phyloP scores from a whole-genome alignment of 495 filamentous ascomycete genomes.

The Oidiodendron maius region DNA sequence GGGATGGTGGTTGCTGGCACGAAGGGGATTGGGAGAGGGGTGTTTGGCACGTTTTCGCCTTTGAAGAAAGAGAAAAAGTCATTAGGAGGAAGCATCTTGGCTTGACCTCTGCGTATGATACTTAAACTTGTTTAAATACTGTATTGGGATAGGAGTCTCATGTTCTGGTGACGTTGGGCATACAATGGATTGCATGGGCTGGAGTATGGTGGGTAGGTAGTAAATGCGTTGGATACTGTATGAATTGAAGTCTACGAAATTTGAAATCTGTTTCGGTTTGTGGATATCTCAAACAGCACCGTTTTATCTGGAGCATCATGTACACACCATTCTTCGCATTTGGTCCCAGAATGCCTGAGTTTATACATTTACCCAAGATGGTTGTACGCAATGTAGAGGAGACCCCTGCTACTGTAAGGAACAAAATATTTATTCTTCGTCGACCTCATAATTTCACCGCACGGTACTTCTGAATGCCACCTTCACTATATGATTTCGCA shows the following conservation, averaged over 20 bases:
- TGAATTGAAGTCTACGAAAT: too few relatives aligned
- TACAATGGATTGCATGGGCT: not conserved
- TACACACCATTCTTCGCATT: too few relatives aligned
- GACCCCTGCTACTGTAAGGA: too few relatives aligned
- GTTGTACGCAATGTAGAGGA: too few relatives aligned
- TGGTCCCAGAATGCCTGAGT: too few relatives aligned
- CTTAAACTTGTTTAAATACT: not conserved
- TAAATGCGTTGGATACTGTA: too few relatives aligned
- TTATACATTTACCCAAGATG: too few relatives aligned
- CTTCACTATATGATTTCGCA: conserved; percentile 18
- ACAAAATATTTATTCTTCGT: too few relatives aligned
- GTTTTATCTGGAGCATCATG: too few relatives aligned
- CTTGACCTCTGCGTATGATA: conserved; percentile 18
- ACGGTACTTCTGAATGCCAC: too few relatives aligned
- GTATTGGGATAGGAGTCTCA: not conserved
- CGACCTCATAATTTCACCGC: not conserved
- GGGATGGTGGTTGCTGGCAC: conserved; percentile 18
- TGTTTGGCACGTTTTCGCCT: conserved; percentile 61
- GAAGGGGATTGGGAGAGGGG: conserved; percentile 19
- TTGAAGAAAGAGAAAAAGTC: conserved; percentile 71
- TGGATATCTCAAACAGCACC: too few relatives aligned
- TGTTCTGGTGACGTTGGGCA: conserved; percentile 1
- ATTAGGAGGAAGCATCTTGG: conserved; percentile 47
- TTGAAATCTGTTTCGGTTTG: too few relatives aligned
- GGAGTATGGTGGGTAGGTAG: not conserved